Conservation (phyloP, 73 alveolate species). For the Paramecium biaurelia region DNA sequence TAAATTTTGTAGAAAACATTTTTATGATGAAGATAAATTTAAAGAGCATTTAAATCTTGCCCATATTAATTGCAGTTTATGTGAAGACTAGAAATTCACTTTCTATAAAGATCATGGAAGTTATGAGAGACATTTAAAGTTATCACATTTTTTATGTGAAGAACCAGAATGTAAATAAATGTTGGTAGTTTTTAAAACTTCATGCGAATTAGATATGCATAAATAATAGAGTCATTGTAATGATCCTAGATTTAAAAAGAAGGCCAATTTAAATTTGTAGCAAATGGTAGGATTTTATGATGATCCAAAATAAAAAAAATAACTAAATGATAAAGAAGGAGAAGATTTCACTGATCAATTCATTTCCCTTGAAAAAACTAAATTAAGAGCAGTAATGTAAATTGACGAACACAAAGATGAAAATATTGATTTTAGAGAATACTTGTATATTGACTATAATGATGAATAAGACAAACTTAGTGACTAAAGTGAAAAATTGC, state of each 20-base stretch:
- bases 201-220: constrained; percentile 51
- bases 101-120: constrained; percentile 46
- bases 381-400: background rate
- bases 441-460: constrained; percentile 24
- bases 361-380: constrained; percentile 46
- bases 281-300: background rate
- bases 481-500: constrained; percentile 19
- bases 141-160: constrained; percentile 53
- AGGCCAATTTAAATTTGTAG: background rate
- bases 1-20: constrained; percentile 51
- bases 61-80: constrained; percentile 35
- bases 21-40: constrained; percentile 60
- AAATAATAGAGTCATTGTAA: background rate
- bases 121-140: constrained; percentile 43
- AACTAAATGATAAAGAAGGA: constrained; percentile 56
- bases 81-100: constrained; percentile 16
- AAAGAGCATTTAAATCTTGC: constrained; percentile 22
- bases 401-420: constrained; percentile 55
- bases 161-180: constrained; percentile 46
- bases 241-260: background rate
- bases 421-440: constrained; percentile 56
- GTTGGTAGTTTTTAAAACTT: constrained; percentile 24
- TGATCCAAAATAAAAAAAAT: background rate
- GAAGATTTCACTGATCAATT: constrained; percentile 40
- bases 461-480: background rate